Conservation (phyloP, 164 flowering plant species). For the Magnolia officinalis region DNA sequence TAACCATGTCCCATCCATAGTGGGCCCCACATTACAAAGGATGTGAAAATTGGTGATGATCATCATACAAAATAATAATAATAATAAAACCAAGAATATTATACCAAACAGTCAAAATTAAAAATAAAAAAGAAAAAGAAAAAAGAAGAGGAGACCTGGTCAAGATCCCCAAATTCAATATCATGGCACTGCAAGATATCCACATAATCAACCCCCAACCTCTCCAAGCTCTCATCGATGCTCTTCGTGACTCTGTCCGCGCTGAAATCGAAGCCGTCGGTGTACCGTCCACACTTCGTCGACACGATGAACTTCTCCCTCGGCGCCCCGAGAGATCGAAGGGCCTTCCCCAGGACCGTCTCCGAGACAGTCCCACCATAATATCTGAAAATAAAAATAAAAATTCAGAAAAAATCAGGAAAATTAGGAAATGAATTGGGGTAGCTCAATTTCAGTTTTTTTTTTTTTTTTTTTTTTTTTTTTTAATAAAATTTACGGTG, state of each 20-base stretch:
- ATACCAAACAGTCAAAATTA: no score
- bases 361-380: constrained; percentile 93
- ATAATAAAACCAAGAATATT: no score
- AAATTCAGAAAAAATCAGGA: not conserved
- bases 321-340: constrained; percentile 61
- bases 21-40: not conserved
- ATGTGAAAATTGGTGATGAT: not conserved
- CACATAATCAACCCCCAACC: constrained; percentile 89
- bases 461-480: not conserved
- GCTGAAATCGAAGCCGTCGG: constrained; percentile 90
- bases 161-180: constrained; percentile 88
- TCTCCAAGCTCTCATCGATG: constrained; percentile 87
- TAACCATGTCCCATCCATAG: no score
- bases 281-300: constrained; percentile 87
- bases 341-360: constrained; percentile 69
- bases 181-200: constrained; percentile 97
- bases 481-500: constrained; percentile 49
- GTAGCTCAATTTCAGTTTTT: not conserved
- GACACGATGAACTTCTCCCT: constrained; percentile 74
- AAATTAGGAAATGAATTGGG: not conserved
- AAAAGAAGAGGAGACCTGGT: constrained; percentile 49
- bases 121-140: not conserved
- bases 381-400: constrained; percentile 36
- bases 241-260: constrained; percentile 87
- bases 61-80: no score